These are phyloP conservation scores for Phylloporus sp. DNA, from an alignment of 768 basidiomycete species.

Conservation along the genomic window DNA sequence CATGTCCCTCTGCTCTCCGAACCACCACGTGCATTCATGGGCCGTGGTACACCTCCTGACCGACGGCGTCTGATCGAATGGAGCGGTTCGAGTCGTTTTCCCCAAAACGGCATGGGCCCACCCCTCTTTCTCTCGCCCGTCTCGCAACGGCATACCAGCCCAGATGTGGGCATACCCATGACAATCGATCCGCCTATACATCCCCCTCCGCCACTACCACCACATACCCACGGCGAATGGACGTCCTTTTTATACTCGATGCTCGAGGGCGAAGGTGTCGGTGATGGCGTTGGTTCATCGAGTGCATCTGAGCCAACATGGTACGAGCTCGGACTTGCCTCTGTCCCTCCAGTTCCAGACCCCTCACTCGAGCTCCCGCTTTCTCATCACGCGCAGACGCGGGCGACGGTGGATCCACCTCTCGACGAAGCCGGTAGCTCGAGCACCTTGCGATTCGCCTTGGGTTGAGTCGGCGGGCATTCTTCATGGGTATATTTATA, in stretches of 20 bases:
- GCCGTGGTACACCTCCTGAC: conserved; percentile 31
- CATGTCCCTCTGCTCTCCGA: conserved; percentile 31
- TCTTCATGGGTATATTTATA: conserved; percentile 22
- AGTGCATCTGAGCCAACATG: conserved; percentile 18
- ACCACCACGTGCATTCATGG: conserved; percentile 32
- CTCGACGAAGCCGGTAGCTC: conserved; percentile 24
- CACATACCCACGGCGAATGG: conserved; percentile 25
- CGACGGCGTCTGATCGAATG: conserved; percentile 27
- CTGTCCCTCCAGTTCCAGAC: conserved; percentile 10
- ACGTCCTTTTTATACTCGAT: conserved; percentile 32
- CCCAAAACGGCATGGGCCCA: conserved; percentile 19
- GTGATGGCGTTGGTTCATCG: conserved; percentile 3
- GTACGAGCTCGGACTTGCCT: conserved; percentile 28
- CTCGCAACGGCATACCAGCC: conserved; percentile 14
- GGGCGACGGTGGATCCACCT: conserved; percentile 5
- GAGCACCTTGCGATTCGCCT: conserved; percentile 29
- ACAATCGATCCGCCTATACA: conserved; percentile 14
- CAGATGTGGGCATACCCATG: conserved; percentile 20
- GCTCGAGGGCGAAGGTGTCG: conserved; percentile 29
- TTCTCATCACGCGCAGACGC: conserved; percentile 1
- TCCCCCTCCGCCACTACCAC: background rate
- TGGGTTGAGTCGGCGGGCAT: conserved; percentile 20
- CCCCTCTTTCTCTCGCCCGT: conserved; percentile 24
- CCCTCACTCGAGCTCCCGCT: conserved; percentile 13
- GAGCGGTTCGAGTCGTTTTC: conserved; percentile 21